A percentile compares a stretch with the other conserved stretches of the same genome.
Evolutionary conservation across 2,329 filamentous ascomycete genomes (phyloP).

Genomic region (Fusarium sp.): DNA sequence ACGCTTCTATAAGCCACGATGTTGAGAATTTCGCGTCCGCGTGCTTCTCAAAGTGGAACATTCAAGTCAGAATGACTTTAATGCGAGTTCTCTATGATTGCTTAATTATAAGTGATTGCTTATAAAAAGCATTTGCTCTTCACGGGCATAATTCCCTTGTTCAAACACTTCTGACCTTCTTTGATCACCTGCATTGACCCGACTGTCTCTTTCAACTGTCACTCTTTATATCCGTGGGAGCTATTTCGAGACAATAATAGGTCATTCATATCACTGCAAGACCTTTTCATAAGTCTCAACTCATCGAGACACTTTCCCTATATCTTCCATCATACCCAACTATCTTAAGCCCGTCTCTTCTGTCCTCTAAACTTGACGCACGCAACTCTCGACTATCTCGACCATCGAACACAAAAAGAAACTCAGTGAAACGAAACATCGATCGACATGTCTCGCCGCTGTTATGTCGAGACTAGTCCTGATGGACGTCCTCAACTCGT

Average conservation of each 20-base stretch:
- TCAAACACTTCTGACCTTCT: constrained; percentile 34
- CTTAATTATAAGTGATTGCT: neutral
- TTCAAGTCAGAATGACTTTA: neutral
- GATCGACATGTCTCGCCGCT: constrained; percentile 48
- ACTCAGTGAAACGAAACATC: neutral
- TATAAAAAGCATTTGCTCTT: constrained; percentile 12
- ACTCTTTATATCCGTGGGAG: constrained; percentile 30
- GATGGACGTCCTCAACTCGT: constrained; percentile 50
- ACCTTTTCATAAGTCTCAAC: neutral
- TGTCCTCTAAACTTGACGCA: neutral
- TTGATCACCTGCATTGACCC: constrained; percentile 43
- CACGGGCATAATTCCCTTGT: constrained; percentile 12
- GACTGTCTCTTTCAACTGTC: constrained; percentile 35
- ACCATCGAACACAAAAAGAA: neutral
- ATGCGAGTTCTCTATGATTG: neutral
- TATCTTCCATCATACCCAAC: constrained; percentile 5
- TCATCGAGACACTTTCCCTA: constrained; percentile 17
- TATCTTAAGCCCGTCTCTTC: neutral
- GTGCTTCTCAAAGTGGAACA: constrained; percentile 22
- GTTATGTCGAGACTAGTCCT: constrained; percentile 49
- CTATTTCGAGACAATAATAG: constrained; percentile 34
- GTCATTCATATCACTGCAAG: constrained; percentile 31
- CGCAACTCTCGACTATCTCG: neutral
- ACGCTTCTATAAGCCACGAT: constrained; percentile 30
- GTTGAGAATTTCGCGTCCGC: constrained; percentile 4